Percentiles rank a stretch among this genome's conserved stretches.
phyloP scores from a whole-genome alignment of 176 grass and related monocot species.

The Lolium rigidum region DNA sequence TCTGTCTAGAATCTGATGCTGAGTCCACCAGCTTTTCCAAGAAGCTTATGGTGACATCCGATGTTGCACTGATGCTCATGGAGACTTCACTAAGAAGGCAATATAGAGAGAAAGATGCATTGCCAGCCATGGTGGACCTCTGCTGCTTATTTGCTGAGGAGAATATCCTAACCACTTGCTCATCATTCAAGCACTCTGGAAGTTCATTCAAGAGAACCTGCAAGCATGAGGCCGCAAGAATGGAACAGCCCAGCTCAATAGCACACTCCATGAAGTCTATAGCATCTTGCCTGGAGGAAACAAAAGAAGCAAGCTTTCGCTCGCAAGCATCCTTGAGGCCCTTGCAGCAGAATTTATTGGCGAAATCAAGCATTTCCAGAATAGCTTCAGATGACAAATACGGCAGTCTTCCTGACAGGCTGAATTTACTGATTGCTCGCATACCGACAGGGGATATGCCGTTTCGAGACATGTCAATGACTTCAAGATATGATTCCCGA shows the following conservation, averaged over 20 bases:
- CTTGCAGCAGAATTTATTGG: slow-evolving; percentile 97
- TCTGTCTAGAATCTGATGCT: slow-evolving; percentile 75
- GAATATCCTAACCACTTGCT: slow-evolving; percentile 81
- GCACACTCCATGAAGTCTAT: slow-evolving; percentile 96
- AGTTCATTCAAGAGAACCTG: slow-evolving; percentile 84
- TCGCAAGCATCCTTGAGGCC: slow-evolving; percentile 95
- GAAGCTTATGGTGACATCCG: slow-evolving; percentile 75
- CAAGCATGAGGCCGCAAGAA: slow-evolving; percentile 91
- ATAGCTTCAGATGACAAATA: slow-evolving; percentile 82
- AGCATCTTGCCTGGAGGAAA: slow-evolving; percentile 93
- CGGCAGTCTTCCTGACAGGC: slow-evolving; percentile 64
- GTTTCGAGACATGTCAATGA: slow-evolving; percentile 92
- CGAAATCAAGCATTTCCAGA: slow-evolving; percentile 93
- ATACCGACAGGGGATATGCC: slow-evolving; percentile 85
- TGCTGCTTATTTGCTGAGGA: slow-evolving; percentile 72
- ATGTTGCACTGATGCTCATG: slow-evolving; percentile 67
- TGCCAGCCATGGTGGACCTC: slow-evolving; percentile 73
- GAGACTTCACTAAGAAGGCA: slow-evolving; percentile 92
- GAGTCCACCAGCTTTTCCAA: slow-evolving; percentile 87
- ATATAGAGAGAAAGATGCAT: slow-evolving; percentile 88
- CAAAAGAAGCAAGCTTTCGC: slow-evolving; percentile 81
- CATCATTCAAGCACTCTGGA: slow-evolving; percentile 88
- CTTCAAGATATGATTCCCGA: slow-evolving; percentile 79
- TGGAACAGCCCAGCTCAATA: slow-evolving; percentile 80
- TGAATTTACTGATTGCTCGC: slow-evolving; percentile 87